Percentiles rank a stretch among this genome's conserved stretches.
These are phyloP conservation scores for Coniferiporia sulphurascens DNA, from an alignment of 1,284 basidiomycete genomes.

Conservation along the genomic window DNA sequence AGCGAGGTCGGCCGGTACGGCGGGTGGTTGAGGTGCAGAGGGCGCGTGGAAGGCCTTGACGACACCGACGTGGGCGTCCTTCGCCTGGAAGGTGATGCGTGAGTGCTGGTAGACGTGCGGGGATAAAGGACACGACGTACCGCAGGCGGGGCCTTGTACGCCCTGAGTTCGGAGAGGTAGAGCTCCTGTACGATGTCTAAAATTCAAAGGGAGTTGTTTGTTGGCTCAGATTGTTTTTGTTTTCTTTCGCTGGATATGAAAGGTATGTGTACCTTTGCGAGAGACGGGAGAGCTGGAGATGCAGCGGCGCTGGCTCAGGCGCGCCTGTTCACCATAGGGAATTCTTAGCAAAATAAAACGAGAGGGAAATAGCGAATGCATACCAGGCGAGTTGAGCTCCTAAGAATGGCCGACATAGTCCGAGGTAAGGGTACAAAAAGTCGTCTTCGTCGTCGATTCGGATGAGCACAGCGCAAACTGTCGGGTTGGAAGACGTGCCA, in stretches of 20 bases:
- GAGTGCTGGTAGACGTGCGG: not conserved
- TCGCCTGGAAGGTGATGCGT: conserved; percentile 43
- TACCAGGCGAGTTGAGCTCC: conserved; percentile 15
- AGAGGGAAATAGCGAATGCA: not conserved
- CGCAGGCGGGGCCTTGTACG: conserved; percentile 68
- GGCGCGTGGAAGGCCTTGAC: conserved; percentile 76
- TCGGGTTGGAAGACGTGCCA: not conserved
- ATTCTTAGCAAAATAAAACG: not conserved
- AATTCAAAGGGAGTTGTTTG: conserved; percentile 13
- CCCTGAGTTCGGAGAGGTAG: conserved; percentile 86
- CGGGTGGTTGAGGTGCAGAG: conserved; percentile 60
- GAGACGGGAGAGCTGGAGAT: conserved; percentile 62
- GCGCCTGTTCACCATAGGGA: conserved; percentile 4
- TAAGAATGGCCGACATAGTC: conserved; percentile 13
- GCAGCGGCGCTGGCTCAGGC: conserved; percentile 30
- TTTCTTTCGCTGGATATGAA: not conserved
- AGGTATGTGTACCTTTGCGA: conserved; percentile 58
- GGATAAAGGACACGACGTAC: conserved; percentile 36
- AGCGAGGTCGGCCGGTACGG: conserved; percentile 74
- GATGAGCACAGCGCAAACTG: not conserved
- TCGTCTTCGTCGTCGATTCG: conserved; percentile 10
- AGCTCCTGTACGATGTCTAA: conserved; percentile 90
- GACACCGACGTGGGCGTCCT: conserved; percentile 77
- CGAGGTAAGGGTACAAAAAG: not conserved
- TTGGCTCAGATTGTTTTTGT: too few species aligned